Conservation (phyloP, 768 basidiomycete genomes). For the Gyrodon lividus region DNA sequence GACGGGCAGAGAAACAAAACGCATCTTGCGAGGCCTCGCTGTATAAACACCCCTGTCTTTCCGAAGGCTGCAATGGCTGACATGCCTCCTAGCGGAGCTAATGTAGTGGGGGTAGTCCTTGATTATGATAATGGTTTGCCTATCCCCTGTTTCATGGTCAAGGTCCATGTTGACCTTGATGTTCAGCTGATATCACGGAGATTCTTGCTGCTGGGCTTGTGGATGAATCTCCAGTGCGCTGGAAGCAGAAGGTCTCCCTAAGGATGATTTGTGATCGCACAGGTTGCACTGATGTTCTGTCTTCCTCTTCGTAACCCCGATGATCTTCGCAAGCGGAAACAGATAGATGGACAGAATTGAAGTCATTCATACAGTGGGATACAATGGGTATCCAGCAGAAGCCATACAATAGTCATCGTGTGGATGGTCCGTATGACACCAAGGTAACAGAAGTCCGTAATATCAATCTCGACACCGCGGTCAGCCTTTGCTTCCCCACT, state of each 20-base stretch:
- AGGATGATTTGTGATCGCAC: slow-evolving; percentile 29
- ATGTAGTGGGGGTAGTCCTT: slow-evolving; percentile 76
- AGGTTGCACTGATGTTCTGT: not conserved
- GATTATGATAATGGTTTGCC: slow-evolving; percentile 64
- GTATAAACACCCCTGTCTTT: slow-evolving; percentile 42
- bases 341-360: too few species aligned
- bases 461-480: not conserved
- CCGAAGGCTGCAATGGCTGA: not conserved
- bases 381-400: slow-evolving; percentile 23
- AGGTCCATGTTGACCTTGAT: not conserved
- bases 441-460: not conserved
- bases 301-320: too few species aligned
- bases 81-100: slow-evolving; percentile 51
- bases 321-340: too few species aligned
- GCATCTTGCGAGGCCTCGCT: slow-evolving; percentile 69
- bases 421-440: slow-evolving; percentile 19
- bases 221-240: slow-evolving; percentile 43
- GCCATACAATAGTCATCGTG: slow-evolving; percentile 12
- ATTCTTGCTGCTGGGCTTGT: slow-evolving; percentile 69
- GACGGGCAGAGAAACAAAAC: slow-evolving; percentile 74
- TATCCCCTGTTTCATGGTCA: not conserved
- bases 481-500: slow-evolving; percentile 49
- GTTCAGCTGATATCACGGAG: slow-evolving; percentile 61
- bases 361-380: too few species aligned
- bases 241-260: slow-evolving; percentile 18